Evolutionary conservation across 202 grass and related monocot species (phyloP).

Genomic region (Panicum hallii): DNA sequence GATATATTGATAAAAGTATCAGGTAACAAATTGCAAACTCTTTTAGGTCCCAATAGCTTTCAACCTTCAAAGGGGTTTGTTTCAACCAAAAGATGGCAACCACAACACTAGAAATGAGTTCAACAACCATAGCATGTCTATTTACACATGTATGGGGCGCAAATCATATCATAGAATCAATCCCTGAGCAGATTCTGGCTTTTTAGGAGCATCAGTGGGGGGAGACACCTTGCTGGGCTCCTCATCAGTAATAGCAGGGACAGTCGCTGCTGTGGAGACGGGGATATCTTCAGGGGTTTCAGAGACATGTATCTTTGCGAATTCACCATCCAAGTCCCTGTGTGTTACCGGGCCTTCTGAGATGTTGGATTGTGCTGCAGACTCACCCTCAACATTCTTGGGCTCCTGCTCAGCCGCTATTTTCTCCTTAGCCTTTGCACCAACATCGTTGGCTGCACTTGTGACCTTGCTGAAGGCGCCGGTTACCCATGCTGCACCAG

Average conservation of each 20-base stretch:
- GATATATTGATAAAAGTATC: conserved; percentile 21
- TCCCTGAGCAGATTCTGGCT: conserved; percentile 66
- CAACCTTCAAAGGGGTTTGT: conserved; percentile 42
- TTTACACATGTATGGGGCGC: conserved; percentile 48
- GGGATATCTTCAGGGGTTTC: conserved; percentile 53
- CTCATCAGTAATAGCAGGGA: conserved; percentile 40
- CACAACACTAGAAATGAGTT: conserved; percentile 41
- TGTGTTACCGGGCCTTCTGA: conserved; percentile 2
- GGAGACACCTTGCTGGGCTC: conserved; percentile 35
- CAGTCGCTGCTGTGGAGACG: conserved; percentile 42
- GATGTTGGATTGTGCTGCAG: conserved; percentile 18
- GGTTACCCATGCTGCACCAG: conserved; percentile 84
- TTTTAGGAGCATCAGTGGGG: conserved; percentile 54
- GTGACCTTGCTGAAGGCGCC: conserved; percentile 81
- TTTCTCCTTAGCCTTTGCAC: conserved; percentile 74
- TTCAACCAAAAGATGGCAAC: conserved; percentile 21
- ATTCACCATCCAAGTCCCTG: conserved; percentile 35
- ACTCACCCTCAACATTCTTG: conserved; percentile 36
- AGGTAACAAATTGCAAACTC: conserved; percentile 40
- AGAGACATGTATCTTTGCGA: conserved; percentile 40
- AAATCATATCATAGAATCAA: conserved; percentile 63
- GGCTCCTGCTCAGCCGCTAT: conserved; percentile 57
- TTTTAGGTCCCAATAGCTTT: conserved; percentile 34
- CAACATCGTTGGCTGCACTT: conserved; percentile 62
- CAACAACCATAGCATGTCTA: conserved; percentile 41